Evolutionary conservation across 768 basidiomycete genomes (phyloP), one percentile per base, ranked within the genome.

Genomic region (Pleurotus cornucopiae): DNA sequence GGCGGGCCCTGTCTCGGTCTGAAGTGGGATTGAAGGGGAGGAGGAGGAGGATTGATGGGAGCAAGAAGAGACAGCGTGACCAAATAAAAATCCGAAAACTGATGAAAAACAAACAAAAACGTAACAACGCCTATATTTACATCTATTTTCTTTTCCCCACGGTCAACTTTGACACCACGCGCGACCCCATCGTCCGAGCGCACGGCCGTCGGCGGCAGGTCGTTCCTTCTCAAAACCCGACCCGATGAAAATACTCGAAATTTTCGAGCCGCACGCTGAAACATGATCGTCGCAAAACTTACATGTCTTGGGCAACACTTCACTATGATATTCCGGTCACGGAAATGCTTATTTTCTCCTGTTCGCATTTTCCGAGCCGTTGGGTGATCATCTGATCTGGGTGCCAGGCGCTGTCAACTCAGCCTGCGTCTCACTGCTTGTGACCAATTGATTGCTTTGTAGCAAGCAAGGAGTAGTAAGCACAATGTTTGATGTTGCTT

Each of bases 71-170:
- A 53, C 48, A 34, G 48, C 48, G 48, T 26, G 48, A 49, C 51
- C 51, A 53, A 52, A 53, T 53, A 53, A 53, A 52, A 53, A 18
- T 53, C 39, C 51, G 37, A 53, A 53, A 53, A 53, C 21, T 41
- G 51, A 53, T 53, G 34, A 53, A 53, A 53, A 53, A 53, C 51
- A 53, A 53, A 53, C 51, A 53, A 53, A 49, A 53, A 53, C 51
- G 51, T 53, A 53, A 53, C 51, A 34, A 53, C 12, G 39, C 21
- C 39, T 37, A 13, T 53, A 41, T 41, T 53, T 53, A 23, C 18
- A 6, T n/a, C n/a, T 40, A 13, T 39, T 39, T 41, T 11, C 30
- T 34, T 34, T 41, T 53, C 23, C 39, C 14, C 51, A 53, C 37
- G 39, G 37, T 53, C 51, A 20, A 18, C 51, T 41, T 51, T 51